Percentiles rank a stretch among this genome's conserved stretches.
These are phyloP conservation scores for Tuctoria greenei DNA, from an alignment of 176 grass and related monocot species.

Conservation along the genomic window DNA sequence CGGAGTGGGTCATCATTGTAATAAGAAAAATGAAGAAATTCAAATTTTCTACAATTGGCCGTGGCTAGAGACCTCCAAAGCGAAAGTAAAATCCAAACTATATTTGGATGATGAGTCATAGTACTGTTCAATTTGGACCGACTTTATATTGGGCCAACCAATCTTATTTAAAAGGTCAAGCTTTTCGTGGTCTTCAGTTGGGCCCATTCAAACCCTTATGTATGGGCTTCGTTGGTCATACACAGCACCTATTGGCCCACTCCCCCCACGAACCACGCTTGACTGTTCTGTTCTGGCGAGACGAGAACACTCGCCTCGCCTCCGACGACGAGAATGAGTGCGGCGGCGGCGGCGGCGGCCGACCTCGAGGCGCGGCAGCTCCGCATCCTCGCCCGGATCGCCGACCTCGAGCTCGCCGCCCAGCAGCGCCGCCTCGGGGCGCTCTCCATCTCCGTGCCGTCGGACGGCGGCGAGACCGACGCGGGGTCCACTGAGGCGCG, in stretches of 20 bases:
- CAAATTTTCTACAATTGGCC: too few species aligned
- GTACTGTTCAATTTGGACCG: background rate
- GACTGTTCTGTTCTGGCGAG: background rate
- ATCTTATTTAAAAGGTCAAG: background rate
- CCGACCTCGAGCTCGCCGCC: slow-evolving; percentile 53
- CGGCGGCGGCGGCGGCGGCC: slow-evolving; percentile 38
- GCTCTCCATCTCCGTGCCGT: slow-evolving; percentile 26
- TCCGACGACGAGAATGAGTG: slow-evolving; percentile 52
- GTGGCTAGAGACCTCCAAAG: too few species aligned
- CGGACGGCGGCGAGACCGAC: background rate
- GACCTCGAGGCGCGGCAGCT: slow-evolving; percentile 63
- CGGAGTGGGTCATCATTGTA: too few species aligned
- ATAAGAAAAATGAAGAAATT: too few species aligned
- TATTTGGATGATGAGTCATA: too few species aligned
- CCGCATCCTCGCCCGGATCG: slow-evolving; percentile 58
- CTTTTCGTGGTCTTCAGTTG: background rate
- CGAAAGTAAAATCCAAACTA: too few species aligned
- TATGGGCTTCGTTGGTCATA: background rate
- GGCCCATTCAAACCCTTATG: background rate
- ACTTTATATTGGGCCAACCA: background rate
- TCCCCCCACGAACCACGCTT: background rate
- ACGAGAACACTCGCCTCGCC: background rate
- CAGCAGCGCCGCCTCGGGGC: slow-evolving; percentile 32
- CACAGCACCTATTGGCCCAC: background rate
- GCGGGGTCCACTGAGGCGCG: slow-evolving; percentile 38